Conservation (phyloP, 495 filamentous ascomycete genomes). For the Talaromyces nanjingensis region DNA sequence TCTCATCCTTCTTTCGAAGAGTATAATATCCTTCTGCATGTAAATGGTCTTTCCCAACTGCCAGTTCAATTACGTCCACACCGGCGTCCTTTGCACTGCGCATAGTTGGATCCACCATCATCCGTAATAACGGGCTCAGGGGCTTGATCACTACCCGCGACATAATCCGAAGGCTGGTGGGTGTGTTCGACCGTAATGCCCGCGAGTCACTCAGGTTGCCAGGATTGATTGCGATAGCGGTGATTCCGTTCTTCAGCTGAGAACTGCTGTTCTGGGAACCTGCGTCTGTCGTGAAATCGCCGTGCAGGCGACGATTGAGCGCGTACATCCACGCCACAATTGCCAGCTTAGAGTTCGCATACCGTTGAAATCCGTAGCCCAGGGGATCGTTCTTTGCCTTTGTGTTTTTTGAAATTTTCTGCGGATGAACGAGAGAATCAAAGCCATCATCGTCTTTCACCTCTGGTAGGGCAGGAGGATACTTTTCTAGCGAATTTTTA, state of each 20-base stretch:
- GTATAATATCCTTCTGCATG: conserved; percentile 34
- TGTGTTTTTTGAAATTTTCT: background rate
- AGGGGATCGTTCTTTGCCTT: conserved; percentile 9
- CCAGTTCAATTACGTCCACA: conserved; percentile 27
- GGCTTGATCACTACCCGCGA: conserved; percentile 24
- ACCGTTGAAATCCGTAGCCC: conserved; percentile 29
- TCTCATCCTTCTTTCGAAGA: conserved; percentile 25
- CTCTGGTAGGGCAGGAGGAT: conserved; percentile 13
- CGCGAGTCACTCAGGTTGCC: conserved; percentile 40
- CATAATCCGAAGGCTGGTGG: conserved; percentile 19
- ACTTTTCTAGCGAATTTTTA: conserved; percentile 27
- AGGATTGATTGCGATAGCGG: conserved; percentile 38
- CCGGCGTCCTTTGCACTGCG: conserved; percentile 27
- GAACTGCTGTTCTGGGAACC: background rate
- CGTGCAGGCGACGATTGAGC: conserved; percentile 19
- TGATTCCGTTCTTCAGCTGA: conserved; percentile 19
- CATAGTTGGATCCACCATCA: conserved; percentile 25
- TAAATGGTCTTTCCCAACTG: conserved; percentile 17
- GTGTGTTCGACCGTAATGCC: conserved; percentile 34
- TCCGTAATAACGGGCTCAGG: conserved; percentile 26
- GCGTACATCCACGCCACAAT: conserved; percentile 31
- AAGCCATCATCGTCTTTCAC: conserved; percentile 8
- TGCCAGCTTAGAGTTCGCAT: conserved; percentile 31
- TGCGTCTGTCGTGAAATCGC: background rate
- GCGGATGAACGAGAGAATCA: conserved; percentile 7